These are phyloP conservation scores for Litchi chinensis DNA, from an alignment of 345 rosid genomes.

Conservation along the genomic window DNA sequence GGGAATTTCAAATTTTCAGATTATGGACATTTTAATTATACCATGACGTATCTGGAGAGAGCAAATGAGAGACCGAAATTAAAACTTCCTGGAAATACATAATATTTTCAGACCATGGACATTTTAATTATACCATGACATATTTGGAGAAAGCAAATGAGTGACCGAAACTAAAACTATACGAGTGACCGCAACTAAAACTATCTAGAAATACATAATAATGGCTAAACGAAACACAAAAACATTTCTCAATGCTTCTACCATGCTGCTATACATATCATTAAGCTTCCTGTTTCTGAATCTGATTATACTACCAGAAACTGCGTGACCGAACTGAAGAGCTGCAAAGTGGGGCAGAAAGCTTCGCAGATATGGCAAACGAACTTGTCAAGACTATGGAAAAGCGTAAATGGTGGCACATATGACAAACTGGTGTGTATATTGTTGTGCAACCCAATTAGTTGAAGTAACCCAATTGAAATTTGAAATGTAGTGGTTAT, in stretches of 20 bases:
- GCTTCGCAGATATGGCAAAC: constrained; percentile 70
- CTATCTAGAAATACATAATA: neutral
- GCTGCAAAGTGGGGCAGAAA: constrained; percentile 76
- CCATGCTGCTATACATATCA: neutral
- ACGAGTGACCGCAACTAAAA: neutral
- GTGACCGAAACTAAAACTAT: neutral
- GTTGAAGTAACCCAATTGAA: constrained; percentile 1
- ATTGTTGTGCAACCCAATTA: neutral
- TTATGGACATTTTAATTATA: neutral
- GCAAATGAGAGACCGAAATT: neutral
- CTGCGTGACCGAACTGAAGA: constrained; percentile 68
- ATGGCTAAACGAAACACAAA: neutral
- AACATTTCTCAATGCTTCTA: neutral
- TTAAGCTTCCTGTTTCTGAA: neutral
- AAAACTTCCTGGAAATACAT: neutral
- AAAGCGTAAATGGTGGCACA: constrained; percentile 86
- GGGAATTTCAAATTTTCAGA: neutral
- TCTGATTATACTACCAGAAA: constrained; percentile 51
- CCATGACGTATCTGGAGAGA: neutral
- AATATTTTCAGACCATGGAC: neutral
- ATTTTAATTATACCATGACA: neutral
- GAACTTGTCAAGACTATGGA: constrained; percentile 90
- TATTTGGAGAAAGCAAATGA: neutral
- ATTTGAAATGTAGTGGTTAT: neutral
- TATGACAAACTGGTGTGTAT: constrained; percentile 30